Evolutionary conservation across 2,329 filamentous ascomycete species (phyloP).

Genomic region (Clonostachys rhizophaga): DNA sequence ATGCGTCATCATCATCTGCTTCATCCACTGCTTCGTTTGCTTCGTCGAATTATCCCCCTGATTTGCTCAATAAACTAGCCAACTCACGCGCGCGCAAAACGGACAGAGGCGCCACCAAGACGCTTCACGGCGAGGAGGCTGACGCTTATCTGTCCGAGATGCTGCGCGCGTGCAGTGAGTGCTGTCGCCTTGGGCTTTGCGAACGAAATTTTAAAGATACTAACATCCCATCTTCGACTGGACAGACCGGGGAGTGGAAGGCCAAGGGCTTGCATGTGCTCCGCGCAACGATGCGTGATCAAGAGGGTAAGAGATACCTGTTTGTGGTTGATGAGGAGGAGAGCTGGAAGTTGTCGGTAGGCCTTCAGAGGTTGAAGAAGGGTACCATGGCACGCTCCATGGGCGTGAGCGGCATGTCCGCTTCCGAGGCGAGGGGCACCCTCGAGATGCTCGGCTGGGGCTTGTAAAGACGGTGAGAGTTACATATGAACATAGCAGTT

Average conservation of each 20-base stretch:
- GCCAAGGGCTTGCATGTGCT: slow-evolving; percentile 55
- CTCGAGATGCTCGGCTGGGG: slow-evolving; percentile 56
- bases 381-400: slow-evolving; percentile 57
- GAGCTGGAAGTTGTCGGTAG: slow-evolving; percentile 62
- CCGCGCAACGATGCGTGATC: slow-evolving; percentile 59
- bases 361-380: slow-evolving; percentile 54
- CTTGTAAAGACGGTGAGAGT: too few relatives aligned
- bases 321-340: slow-evolving; percentile 63
- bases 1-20: slow-evolving; percentile 32
- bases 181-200: slow-evolving; percentile 52
- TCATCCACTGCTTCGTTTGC: slow-evolving; percentile 23
- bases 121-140: slow-evolving; percentile 59
- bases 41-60: slow-evolving; percentile 22
- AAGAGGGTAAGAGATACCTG: slow-evolving; percentile 61
- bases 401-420: slow-evolving; percentile 51
- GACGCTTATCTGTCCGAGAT: slow-evolving; percentile 60
- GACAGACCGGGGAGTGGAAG: slow-evolving; percentile 50
- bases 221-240: slow-evolving; percentile 29
- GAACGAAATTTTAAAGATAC: slow-evolving; percentile 35
- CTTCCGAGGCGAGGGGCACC: slow-evolving; percentile 46
- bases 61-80: slow-evolving; percentile 41
- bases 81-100: slow-evolving; percentile 37
- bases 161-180: slow-evolving; percentile 59
- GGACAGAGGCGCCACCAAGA: slow-evolving; percentile 42
- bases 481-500: too few relatives aligned